Base-by-base conservation (phyloP, 192 early-diverging fungal genomes). In the Coemansia sp. region DNA sequence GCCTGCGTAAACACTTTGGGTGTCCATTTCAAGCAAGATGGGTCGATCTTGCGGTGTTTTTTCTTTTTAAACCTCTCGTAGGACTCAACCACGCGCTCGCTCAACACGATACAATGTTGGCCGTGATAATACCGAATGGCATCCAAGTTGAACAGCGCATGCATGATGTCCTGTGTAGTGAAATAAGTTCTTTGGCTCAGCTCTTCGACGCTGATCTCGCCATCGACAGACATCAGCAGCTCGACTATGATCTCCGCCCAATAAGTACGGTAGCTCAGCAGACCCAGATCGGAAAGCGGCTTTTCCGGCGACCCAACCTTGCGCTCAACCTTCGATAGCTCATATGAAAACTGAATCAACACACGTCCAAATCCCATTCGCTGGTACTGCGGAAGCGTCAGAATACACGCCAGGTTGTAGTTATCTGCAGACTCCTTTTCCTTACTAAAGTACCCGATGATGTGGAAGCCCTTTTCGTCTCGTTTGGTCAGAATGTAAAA, bases 381-480 rank as follows among this genome's bases (percentile, higher is more conserved):
- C 85, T 99, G 98, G 72, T 96, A 91, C 73, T 97, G 96, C 12
- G 98, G 98, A 64, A 99, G 86, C 11, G 98, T 99, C 60, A 99
- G 75, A 67, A 99, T 99, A 84, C 98, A 99, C 1, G 98, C 96
- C 28, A 99, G 85, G 78, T 99, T 99, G 86, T 98, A 99, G 61
- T 95, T 93, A 60, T 97, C 95, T 1, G 90, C 84, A 2, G 93
- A 95, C 73, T 97, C 96, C 83, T 99, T 99, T 71, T 99, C 98
- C 76, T 99, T 99, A 58, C 94, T 96, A 76, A 99, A 99, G 77
- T 99, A 99, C 6, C 98, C 98, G 61, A 99, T 90, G 36, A 98
- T 77, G 73, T 97, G 94, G 66, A 86, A 91, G 2, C 98, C 98
- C 33, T 87, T 75, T 34, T 92, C 90, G 71, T 98, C 96, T 53